phyloP scores from a whole-genome alignment of 352 stramenopile genomes.

The Phytophthora vignae region DNA sequence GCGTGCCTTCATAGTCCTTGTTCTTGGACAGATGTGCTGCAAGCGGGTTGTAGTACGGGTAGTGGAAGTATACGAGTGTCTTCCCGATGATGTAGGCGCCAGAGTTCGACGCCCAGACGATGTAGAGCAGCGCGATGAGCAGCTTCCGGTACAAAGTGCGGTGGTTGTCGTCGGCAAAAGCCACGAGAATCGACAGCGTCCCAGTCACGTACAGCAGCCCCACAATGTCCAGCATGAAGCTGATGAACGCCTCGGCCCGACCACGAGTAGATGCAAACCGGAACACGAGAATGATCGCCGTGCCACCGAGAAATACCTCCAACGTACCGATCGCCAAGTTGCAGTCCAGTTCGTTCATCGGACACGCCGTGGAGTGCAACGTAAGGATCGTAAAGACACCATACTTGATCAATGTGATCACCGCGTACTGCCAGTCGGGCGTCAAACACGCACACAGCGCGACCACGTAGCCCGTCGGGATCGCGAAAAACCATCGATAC shows the following conservation, averaged over 20 bases:
- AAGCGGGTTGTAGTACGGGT: constrained; percentile 80
- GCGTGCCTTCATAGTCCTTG: constrained; percentile 95
- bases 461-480: constrained; percentile 42
- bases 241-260: constrained; percentile 42
- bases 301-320: constrained; percentile 45
- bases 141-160: constrained; percentile 57
- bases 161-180: constrained; percentile 65
- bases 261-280: constrained; percentile 40
- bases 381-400: constrained; percentile 57
- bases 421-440: constrained; percentile 53
- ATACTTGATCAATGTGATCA: constrained; percentile 51
- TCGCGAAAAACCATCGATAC: constrained; percentile 51
- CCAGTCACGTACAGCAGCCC: constrained; percentile 66
- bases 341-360: constrained; percentile 61
- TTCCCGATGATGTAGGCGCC: constrained; percentile 94
- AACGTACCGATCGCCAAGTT: constrained; percentile 36
- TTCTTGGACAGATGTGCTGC: constrained; percentile 93
- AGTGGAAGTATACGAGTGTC: constrained; percentile 82
- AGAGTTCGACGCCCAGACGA: constrained; percentile 87
- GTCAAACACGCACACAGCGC: constrained; percentile 53
- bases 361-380: constrained; percentile 57
- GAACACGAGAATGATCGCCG: constrained; percentile 53
- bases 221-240: constrained; percentile 59
- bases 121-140: constrained; percentile 66
- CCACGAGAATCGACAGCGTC: constrained; percentile 55